phyloP scores from a whole-genome alignment of 2,329 filamentous ascomycete genomes.

The Cladophialophora psammophila region DNA sequence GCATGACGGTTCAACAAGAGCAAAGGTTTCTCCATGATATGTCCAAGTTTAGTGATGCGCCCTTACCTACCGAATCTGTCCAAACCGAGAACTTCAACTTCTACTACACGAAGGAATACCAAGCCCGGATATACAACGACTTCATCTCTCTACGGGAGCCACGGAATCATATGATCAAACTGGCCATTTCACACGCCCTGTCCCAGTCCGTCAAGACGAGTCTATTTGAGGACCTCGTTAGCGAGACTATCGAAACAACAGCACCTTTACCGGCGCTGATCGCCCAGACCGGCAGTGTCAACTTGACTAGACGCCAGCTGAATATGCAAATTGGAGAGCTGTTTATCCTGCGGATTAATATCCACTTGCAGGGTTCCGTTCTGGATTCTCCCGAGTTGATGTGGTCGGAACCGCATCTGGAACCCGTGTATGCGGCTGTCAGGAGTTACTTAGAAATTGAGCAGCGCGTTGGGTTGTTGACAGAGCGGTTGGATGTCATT shows the following conservation, averaged over 20 bases:
- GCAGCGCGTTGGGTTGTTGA: slow-evolving; percentile 86
- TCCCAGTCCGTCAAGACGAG: slow-evolving; percentile 98
- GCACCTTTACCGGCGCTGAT: slow-evolving; percentile 94
- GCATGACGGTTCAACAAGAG: slow-evolving; percentile 91
- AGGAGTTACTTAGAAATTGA: slow-evolving; percentile 98
- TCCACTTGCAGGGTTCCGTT: slow-evolving; percentile 95
- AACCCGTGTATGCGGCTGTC: slow-evolving; percentile 95
- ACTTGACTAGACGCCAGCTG: slow-evolving; percentile 85
- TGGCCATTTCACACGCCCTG: slow-evolving; percentile 94
- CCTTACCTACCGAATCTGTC: slow-evolving; percentile 84
- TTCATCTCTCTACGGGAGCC: slow-evolving; percentile 96
- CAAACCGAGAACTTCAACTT: slow-evolving; percentile 99
- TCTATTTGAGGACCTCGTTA: slow-evolving; percentile 93
- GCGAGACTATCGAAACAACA: slow-evolving; percentile 89
- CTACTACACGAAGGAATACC: slow-evolving; percentile 97
- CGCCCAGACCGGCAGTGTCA: slow-evolving; percentile 88
- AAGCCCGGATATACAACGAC: slow-evolving; percentile 98
- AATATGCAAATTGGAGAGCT: slow-evolving; percentile 99
- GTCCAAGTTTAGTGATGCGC: slow-evolving; percentile 90
- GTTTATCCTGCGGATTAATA: slow-evolving; percentile 96
- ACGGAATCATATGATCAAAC: slow-evolving; percentile 96
- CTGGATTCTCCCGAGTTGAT: slow-evolving; percentile 97
- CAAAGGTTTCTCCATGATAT: slow-evolving; percentile 91
- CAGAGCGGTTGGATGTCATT: slow-evolving; percentile 90
- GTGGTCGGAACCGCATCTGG: slow-evolving; percentile 96